Base-by-base conservation (phyloP, 192 early-diverging fungal species). In the Backusella mclennaniae region DNA sequence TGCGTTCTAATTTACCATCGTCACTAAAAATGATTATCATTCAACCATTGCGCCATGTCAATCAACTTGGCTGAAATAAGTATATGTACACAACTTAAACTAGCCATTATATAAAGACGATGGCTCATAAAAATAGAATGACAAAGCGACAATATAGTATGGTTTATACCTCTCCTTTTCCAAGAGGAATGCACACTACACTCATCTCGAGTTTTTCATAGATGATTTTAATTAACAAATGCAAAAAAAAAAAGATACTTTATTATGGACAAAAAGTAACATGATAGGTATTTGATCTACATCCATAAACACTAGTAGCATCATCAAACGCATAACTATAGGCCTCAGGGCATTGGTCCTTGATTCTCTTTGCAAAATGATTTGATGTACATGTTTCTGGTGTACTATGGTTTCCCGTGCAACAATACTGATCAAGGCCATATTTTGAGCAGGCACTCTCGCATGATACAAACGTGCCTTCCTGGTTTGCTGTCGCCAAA, bases 281-380 rank as follows among this genome's bases (percentile, higher is more conserved):
- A 59, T 41, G 66, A 66, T 81, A 81, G 11, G 38, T n/a, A 19
- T 67, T 35, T 33, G 71, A 31, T 29, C n/a, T 53, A 52, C 80
- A 81, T 9, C 46, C 72, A 66, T 74, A 81, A 9, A 73, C 52
- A 66, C 80, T 81, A 6, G 80, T 77, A 36, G 42, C 29, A 66
- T 81, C 80, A 63, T 81, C 80, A 67, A 69, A 81, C 1, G 80
- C 72, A 63, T 66, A 81, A 53, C 72, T 81, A 38, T 81, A 81
- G 1, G 73, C 66, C n/a, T 81, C 73, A 46, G 68, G 69, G 41
- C 80, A 81, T 0, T 49, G 72, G 19, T 67, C 15, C n/a, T 81
- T 81, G 63, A 81, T 71, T 29, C 52, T 73, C 35, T 52, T 52
- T 35, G 81, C 76, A 76, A 71, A 82, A 19, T 73, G 73, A 31